Evolutionary conservation across 768 basidiomycete genomes (phyloP).

Genomic region (Boletus insuetus): DNA sequence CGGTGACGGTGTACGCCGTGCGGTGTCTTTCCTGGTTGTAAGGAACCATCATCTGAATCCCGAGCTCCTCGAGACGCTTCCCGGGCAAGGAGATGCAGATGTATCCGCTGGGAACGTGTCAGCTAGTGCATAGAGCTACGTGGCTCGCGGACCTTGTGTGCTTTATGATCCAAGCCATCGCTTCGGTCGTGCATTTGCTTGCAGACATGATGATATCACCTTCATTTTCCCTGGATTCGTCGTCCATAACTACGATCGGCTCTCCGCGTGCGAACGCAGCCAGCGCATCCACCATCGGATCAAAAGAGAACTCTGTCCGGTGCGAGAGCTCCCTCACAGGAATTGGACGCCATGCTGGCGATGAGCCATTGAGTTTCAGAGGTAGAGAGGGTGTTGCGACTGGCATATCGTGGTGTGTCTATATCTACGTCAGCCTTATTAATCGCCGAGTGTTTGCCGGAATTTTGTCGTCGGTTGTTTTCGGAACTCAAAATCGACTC

Average conservation of each 20-base stretch:
- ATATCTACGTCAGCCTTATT: no score
- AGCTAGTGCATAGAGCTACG: neutral
- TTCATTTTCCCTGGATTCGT: slow-evolving; percentile 94
- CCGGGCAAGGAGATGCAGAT: slow-evolving; percentile 85
- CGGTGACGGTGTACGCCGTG: slow-evolving; percentile 95
- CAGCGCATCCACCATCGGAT: slow-evolving; percentile 77
- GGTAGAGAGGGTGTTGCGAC: neutral
- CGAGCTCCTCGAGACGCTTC: slow-evolving; percentile 70
- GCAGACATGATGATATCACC: slow-evolving; percentile 94
- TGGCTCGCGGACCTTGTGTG: slow-evolving; percentile 73
- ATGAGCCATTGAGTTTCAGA: slow-evolving; percentile 12
- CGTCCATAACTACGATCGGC: slow-evolving; percentile 97
- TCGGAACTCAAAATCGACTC: no score
- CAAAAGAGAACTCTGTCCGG: slow-evolving; percentile 59
- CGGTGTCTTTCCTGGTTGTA: slow-evolving; percentile 85
- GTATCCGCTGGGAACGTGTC: slow-evolving; percentile 66
- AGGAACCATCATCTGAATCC: slow-evolving; percentile 93
- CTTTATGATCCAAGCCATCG: slow-evolving; percentile 99
- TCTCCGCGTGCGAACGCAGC: slow-evolving; percentile 75
- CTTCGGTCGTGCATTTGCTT: slow-evolving; percentile 80
- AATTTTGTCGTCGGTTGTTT: no score
- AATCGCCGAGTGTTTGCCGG: no score
- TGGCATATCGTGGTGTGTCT: neutral
- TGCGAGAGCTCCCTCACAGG: slow-evolving; percentile 15
- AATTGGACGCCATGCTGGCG: slow-evolving; percentile 20